Conservation (phyloP, 495 filamentous ascomycete species). For the Cercophora newfieldiana region DNA sequence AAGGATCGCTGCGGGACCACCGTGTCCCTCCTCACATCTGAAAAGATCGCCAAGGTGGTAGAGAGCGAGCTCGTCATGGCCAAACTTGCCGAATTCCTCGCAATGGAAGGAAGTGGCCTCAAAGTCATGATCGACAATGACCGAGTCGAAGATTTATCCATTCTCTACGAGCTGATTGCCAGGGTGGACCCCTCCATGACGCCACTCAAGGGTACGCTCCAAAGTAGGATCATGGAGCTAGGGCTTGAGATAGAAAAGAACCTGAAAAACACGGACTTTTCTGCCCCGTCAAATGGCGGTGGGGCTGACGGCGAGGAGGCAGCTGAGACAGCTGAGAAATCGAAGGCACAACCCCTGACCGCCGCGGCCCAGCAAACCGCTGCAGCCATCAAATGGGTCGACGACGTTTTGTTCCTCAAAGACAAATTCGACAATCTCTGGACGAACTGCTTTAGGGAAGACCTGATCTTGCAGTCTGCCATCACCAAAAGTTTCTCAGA, state of each 20-base stretch:
- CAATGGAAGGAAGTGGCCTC: conserved; percentile 80
- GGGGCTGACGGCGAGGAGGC: conserved; percentile 52
- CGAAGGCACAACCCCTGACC: conserved; percentile 41
- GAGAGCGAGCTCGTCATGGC: conserved; percentile 75
- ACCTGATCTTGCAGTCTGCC: conserved; percentile 76
- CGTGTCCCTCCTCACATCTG: conserved; percentile 64
- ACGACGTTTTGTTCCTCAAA: conserved; percentile 82
- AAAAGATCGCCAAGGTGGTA: conserved; percentile 75
- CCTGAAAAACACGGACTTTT: conserved; percentile 53
- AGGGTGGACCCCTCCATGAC: conserved; percentile 76
- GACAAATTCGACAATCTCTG: conserved; percentile 85
- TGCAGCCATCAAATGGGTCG: conserved; percentile 92
- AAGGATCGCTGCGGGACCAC: conserved; percentile 77
- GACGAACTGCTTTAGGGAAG: conserved; percentile 65
- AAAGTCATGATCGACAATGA: conserved; percentile 91
- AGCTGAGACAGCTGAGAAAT: conserved; percentile 47
- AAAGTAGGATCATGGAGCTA: conserved; percentile 73
- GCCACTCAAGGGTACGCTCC: conserved; percentile 67
- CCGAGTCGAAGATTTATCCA: conserved; percentile 68
- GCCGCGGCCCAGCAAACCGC: conserved; percentile 61
- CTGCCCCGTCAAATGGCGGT: conserved; percentile 40
- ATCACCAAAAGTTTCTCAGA: conserved; percentile 81
- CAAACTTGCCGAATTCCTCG: conserved; percentile 78
- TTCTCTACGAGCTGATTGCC: conserved; percentile 74
- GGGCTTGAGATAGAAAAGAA: conserved; percentile 78